Evolutionary conservation across 805 yeast genomes (phyloP).

Genomic region (Metschnikowia reukaufii): DNA sequence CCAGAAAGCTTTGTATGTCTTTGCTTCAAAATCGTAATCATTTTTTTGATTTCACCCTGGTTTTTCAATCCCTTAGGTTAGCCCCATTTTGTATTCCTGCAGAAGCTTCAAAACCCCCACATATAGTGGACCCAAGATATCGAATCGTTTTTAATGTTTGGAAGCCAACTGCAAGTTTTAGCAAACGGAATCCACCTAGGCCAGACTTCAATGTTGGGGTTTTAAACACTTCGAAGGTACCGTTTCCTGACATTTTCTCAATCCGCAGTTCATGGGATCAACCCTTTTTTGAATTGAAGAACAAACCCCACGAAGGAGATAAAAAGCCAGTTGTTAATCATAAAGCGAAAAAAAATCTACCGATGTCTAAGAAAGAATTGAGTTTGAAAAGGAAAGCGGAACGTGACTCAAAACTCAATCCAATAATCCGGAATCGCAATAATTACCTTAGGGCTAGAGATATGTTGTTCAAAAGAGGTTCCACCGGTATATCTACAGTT

Average conservation of each 20-base stretch:
- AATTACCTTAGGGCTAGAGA: conserved; percentile 33
- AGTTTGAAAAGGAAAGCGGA: conserved; percentile 26
- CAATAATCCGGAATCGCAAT: conserved; percentile 25
- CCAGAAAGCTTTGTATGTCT: conserved; percentile 1
- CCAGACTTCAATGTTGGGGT: conserved; percentile 79
- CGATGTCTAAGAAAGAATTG: conserved; percentile 26
- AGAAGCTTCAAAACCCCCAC: conserved; percentile 5
- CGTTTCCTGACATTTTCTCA: conserved; percentile 49
- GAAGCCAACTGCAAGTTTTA: conserved; percentile 76
- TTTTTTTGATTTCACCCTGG: conserved; percentile 26
- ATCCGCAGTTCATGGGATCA: conserved; percentile 33
- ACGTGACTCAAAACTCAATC: conserved; percentile 28
- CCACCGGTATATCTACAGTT: conserved; percentile 45
- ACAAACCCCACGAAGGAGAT: neutral
- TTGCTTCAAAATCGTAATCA: conserved; percentile 16
- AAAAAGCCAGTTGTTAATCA: conserved; percentile 9
- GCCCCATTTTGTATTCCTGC: conserved; percentile 13
- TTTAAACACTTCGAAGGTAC: conserved; percentile 43
- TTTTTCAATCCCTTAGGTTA: conserved; percentile 24
- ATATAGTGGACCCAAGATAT: conserved; percentile 16
- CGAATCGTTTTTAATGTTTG: conserved; percentile 65
- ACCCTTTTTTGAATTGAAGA: neutral
- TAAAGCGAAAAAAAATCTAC: neutral
- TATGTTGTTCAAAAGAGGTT: conserved; percentile 51
- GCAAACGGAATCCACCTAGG: conserved; percentile 62